Conservation (phyloP, 208 protist species). For the Jaenimonas drosophilae region DNA sequence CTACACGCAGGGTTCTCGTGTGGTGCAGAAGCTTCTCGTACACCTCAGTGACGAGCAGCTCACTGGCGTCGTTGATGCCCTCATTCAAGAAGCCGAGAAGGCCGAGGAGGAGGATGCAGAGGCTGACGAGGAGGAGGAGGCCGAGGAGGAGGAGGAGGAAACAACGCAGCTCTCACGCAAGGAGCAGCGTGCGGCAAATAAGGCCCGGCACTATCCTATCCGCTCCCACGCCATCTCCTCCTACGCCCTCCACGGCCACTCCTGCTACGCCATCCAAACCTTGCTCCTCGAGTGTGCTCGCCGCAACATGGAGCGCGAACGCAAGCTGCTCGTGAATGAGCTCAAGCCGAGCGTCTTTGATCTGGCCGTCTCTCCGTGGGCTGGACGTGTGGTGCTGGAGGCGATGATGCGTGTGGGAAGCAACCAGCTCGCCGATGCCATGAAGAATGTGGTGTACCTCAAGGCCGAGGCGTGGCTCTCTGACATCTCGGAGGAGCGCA, state of each 20-base stretch:
- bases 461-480: constrained; percentile 78
- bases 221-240: constrained; percentile 47
- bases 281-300: constrained; percentile 58
- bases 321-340: constrained; percentile 66
- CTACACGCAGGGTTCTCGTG: constrained; percentile 66
- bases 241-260: constrained; percentile 69
- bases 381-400: constrained; percentile 79
- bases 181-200: constrained; percentile 55
- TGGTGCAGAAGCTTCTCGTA: constrained; percentile 79
- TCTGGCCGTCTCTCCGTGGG: constrained; percentile 76
- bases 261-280: constrained; percentile 74
- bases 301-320: constrained; percentile 46
- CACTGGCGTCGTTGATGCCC: constrained; percentile 23
- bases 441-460: constrained; percentile 78
- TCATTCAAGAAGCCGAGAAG: constrained; percentile 18
- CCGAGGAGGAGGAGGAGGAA: constrained; percentile 7
- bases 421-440: constrained; percentile 48
- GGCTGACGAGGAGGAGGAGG: constrained; percentile 9
- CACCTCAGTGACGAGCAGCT: constrained; percentile 58
- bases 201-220: constrained; percentile 49
- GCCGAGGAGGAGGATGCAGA: constrained; percentile 16
- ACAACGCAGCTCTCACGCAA: constrained; percentile 22
- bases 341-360: constrained; percentile 85
- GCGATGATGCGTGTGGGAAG: constrained; percentile 63
- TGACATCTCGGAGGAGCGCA: constrained; percentile 32